Evolutionary conservation across 2,329 filamentous ascomycete species (phyloP).

Genomic region (Helminthosporium solani): DNA sequence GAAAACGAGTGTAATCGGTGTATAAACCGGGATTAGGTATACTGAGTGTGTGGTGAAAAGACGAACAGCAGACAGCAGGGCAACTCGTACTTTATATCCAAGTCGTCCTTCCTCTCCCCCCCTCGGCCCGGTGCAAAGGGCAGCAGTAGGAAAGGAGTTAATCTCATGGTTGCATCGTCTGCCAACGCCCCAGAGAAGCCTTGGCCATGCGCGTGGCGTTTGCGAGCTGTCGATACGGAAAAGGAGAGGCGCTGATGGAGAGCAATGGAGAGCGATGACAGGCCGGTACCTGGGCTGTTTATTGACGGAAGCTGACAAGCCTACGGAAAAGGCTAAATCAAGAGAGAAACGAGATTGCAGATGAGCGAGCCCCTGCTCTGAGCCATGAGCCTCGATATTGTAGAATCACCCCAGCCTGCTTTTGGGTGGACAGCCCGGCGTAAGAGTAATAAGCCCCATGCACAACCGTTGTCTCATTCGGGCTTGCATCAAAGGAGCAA

Average conservation of each 20-base stretch:
- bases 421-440: conserved; percentile 16
- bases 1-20: conserved; percentile 45
- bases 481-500: conserved; percentile 8
- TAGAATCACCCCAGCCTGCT: conserved; percentile 19
- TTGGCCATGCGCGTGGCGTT: conserved; percentile 26
- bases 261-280: conserved; percentile 21
- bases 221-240: conserved; percentile 29
- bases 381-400: conserved; percentile 32
- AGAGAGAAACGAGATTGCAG: conserved; percentile 36
- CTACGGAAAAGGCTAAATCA: conserved; percentile 24
- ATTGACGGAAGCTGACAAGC: conserved; percentile 28
- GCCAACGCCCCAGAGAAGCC: conserved; percentile 24
- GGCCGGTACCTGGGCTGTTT: conserved; percentile 28
- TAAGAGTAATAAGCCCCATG: conserved; percentile 17
- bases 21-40: conserved; percentile 38
- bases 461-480: conserved; percentile 12
- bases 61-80: conserved; percentile 11
- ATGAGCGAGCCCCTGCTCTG: conserved; percentile 32
- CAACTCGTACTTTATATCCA: conserved; percentile 40
- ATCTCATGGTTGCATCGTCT: conserved; percentile 28
- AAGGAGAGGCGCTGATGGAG: conserved; percentile 31
- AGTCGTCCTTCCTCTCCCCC: too few relatives aligned
- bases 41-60: conserved; percentile 42
- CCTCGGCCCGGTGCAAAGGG: too few relatives aligned
- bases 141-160: conserved; percentile 22